A percentile compares a stretch with the other conserved stretches of the same genome.
These are phyloP conservation scores for Macroventuria anomochaeta DNA, from an alignment of 2,329 filamentous ascomycete genomes.

Conservation along the genomic window DNA sequence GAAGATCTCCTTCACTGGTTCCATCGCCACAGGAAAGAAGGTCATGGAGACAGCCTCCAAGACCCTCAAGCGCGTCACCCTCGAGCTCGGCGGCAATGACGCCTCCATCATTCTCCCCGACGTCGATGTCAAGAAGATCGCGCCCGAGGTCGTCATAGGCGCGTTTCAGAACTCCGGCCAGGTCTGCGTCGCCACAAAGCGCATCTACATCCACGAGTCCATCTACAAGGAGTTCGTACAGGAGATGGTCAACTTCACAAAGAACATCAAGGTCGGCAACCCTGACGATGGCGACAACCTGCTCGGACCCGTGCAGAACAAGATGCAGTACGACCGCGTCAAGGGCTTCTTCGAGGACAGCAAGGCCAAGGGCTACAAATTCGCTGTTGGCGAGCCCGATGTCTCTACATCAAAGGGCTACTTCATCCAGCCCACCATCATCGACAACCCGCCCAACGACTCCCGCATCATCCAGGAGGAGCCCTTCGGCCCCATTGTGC, in stretches of 20 bases:
- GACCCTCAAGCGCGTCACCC: slow-evolving; percentile 66
- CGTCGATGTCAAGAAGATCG: slow-evolving; percentile 61
- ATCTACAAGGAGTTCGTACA: slow-evolving; percentile 48
- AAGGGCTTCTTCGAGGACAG: slow-evolving; percentile 64
- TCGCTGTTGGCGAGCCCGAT: slow-evolving; percentile 58
- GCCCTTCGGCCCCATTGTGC: slow-evolving; percentile 70
- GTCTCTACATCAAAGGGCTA: slow-evolving; percentile 54
- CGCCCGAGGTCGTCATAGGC: slow-evolving; percentile 58
- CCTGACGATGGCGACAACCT: slow-evolving; percentile 53
- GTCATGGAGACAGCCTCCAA: slow-evolving; percentile 64
- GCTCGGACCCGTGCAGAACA: slow-evolving; percentile 68
- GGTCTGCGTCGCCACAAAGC: slow-evolving; percentile 46
- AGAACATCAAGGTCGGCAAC: slow-evolving; percentile 50
- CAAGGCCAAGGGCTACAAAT: slow-evolving; percentile 60
- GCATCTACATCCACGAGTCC: slow-evolving; percentile 49
- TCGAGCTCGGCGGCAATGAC: slow-evolving; percentile 69
- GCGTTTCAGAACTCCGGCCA: slow-evolving; percentile 66
- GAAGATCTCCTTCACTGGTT: slow-evolving; percentile 71
- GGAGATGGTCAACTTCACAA: slow-evolving; percentile 56
- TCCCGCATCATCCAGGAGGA: slow-evolving; percentile 66
- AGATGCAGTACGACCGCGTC: slow-evolving; percentile 68
- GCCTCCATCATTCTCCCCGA: slow-evolving; percentile 65
- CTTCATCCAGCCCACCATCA: slow-evolving; percentile 67
- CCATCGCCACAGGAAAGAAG: slow-evolving; percentile 65
- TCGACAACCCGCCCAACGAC: slow-evolving; percentile 64